Percentiles rank a stretch among this genome's conserved stretches.
Conservation (phyloP, 352 stramenopile genomes). For the Pythium dissimile region DNA sequence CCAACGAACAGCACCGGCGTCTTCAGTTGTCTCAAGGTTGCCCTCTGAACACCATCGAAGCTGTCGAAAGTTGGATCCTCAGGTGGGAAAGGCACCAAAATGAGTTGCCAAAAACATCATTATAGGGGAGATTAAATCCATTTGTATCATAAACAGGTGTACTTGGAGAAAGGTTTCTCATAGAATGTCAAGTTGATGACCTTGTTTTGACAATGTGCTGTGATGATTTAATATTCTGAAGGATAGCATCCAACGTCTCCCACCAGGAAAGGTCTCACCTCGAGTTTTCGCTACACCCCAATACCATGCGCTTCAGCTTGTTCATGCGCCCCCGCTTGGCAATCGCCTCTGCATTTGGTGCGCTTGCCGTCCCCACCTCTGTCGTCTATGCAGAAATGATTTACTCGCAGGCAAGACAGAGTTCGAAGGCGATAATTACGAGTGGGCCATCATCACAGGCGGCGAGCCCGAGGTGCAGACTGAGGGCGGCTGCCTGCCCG, state of each 20-base stretch:
- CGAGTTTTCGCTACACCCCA: background rate
- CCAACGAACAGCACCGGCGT: background rate
- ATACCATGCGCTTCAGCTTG: background rate
- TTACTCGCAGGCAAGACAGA: slow-evolving; percentile 4
- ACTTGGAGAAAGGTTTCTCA: no score
- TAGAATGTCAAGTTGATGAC: no score
- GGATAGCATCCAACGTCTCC: no score
- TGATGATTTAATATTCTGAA: no score
- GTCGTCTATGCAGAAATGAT: no score
- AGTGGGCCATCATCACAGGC: slow-evolving; percentile 21
- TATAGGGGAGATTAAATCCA: no score
- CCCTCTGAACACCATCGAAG: background rate
- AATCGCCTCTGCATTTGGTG: slow-evolving; percentile 7
- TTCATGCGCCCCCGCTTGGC: slow-evolving; percentile 10
- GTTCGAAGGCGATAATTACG: slow-evolving; percentile 16
- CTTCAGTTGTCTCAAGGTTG: background rate
- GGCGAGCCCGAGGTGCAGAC: slow-evolving; percentile 14
- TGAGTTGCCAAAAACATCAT: no score
- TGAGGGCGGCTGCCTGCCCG: slow-evolving; percentile 8
- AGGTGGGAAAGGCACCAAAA: no score
- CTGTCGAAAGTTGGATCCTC: background rate
- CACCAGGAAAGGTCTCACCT: background rate
- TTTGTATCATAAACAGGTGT: no score
- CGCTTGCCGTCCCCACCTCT: slow-evolving; percentile 4
- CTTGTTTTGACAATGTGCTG: no score